Conservation (phyloP, 192 early-diverging fungal genomes). For the Spinellus fusiger region DNA sequence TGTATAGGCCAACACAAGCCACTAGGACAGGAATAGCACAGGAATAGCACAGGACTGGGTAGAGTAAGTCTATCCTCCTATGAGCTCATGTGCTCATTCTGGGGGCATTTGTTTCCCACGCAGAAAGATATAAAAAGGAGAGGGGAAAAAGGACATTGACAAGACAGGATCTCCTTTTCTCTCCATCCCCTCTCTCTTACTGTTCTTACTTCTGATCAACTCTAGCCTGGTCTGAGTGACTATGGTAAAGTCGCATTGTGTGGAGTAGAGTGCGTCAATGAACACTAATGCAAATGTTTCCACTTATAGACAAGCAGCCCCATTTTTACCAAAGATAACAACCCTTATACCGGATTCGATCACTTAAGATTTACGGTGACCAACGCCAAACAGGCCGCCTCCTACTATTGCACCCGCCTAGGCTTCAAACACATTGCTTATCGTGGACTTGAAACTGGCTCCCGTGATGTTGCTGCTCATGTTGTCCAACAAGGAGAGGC, state of each 20-base stretch:
- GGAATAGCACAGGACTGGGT: too few species aligned
- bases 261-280: too few species aligned
- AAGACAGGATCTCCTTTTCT: too few species aligned
- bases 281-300: too few species aligned
- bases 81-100: too few species aligned
- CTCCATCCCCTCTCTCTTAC: background rate
- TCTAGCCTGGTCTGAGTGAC: background rate
- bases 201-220: background rate
- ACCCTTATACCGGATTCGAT: slow-evolving; percentile 61
- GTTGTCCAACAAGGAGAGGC: slow-evolving; percentile 79
- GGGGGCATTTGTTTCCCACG: too few species aligned
- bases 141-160: too few species aligned
- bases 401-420: slow-evolving; percentile 88
- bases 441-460: slow-evolving; percentile 92
- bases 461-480: slow-evolving; percentile 80
- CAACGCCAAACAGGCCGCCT: slow-evolving; percentile 92
- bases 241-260: too few species aligned
- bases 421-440: slow-evolving; percentile 93
- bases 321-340: slow-evolving; percentile 7
- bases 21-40: too few species aligned
- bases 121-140: too few species aligned
- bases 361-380: slow-evolving; percentile 86
- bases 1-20: too few species aligned
- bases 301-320: slow-evolving; percentile 4
- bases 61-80: too few species aligned